Conservation (phyloP, 352 stramenopile species). For the Globisporangium barbulae region DNA sequence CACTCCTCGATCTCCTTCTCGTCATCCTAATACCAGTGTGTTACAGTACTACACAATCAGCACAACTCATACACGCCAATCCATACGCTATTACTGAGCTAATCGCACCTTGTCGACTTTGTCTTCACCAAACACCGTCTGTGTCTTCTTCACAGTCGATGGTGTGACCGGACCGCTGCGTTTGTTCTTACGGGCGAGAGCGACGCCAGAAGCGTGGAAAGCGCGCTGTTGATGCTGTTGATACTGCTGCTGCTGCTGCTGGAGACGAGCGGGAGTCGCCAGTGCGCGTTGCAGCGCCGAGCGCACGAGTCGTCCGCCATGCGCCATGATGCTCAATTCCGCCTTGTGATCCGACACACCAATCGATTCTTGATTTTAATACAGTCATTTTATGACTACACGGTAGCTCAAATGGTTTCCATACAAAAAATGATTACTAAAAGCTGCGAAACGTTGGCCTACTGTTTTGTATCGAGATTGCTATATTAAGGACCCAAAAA, state of each 20-base stretch:
- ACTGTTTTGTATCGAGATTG: no score
- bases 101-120: slow-evolving; percentile 21
- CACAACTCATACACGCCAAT: no score
- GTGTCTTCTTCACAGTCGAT: slow-evolving; percentile 12
- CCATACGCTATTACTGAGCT: background rate
- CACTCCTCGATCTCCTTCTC: slow-evolving; percentile 45
- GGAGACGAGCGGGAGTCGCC: background rate
- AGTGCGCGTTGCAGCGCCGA: slow-evolving; percentile 3
- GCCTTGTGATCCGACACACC: slow-evolving; percentile 6
- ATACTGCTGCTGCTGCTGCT: background rate
- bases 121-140: slow-evolving; percentile 29
- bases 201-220: slow-evolving; percentile 39
- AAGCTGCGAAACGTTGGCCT: no score
- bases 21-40: slow-evolving; percentile 20
- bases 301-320: slow-evolving; percentile 9
- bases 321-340: background rate
- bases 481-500: no score
- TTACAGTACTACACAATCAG: background rate
- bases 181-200: slow-evolving; percentile 42
- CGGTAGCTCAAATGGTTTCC: no score
- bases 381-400: no score
- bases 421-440: no score
- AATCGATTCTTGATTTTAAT: slow-evolving; percentile 14
- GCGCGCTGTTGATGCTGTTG: slow-evolving; percentile 17
- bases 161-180: slow-evolving; percentile 20